Evolutionary conservation across 73 alveolate genomes (phyloP).

Genomic region (Uronychia setigera): DNA sequence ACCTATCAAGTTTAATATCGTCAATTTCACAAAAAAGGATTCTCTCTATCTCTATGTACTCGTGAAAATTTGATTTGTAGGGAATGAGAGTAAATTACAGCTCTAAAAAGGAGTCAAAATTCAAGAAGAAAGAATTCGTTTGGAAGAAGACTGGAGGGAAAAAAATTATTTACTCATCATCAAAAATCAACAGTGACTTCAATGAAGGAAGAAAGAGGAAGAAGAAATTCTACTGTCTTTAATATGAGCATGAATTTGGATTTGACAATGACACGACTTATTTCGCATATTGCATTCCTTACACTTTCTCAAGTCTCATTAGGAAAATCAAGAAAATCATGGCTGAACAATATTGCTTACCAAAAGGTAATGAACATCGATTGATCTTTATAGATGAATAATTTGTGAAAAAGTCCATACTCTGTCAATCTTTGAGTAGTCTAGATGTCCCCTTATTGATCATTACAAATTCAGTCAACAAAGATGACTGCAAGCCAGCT

Average conservation of each 20-base stretch:
- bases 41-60: slow-evolving; percentile 15
- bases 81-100: slow-evolving; percentile 46
- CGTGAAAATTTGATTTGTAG: background rate
- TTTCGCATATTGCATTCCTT: slow-evolving; percentile 44
- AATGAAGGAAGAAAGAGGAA: background rate
- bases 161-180: background rate
- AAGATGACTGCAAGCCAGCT: background rate
- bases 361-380: background rate
- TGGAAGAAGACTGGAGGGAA: background rate
- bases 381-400: slow-evolving; percentile 3
- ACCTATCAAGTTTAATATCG: slow-evolving; percentile 31
- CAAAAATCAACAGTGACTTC: background rate
- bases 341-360: background rate
- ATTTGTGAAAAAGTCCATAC: slow-evolving; percentile 4
- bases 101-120: background rate
- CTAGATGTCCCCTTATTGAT: slow-evolving; percentile 35
- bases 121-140: background rate
- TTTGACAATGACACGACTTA: slow-evolving; percentile 29
- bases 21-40: slow-evolving; percentile 36
- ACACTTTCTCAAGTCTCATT: slow-evolving; percentile 35
- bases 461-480: slow-evolving; percentile 18
- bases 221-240: slow-evolving; percentile 23
- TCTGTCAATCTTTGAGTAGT: slow-evolving; percentile 35
- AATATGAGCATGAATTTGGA: slow-evolving; percentile 15
- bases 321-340: slow-evolving; percentile 12